Evolutionary conservation across 1,284 basidiomycete genomes (phyloP).

Genomic region (Chondrostereum purpureum): DNA sequence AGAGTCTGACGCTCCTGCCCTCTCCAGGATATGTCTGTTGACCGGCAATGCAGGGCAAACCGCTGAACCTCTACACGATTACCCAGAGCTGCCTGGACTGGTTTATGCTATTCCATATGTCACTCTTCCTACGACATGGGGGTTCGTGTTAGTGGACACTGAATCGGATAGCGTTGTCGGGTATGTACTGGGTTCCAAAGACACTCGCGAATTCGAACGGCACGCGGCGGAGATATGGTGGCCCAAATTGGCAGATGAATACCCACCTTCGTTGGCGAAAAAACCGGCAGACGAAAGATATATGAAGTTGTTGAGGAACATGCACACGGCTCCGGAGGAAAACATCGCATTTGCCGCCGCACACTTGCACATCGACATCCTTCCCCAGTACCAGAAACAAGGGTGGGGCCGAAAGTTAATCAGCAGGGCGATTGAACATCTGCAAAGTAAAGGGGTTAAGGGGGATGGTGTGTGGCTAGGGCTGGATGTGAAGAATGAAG

Average conservation of each 20-base stretch:
- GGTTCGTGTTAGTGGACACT: constrained; percentile 60
- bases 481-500: constrained; percentile 49
- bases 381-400: constrained; percentile 50
- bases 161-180: constrained; percentile 43
- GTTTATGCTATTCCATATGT: constrained; percentile 71
- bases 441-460: constrained; percentile 38
- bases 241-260: constrained; percentile 47
- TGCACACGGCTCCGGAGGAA: constrained; percentile 36
- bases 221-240: constrained; percentile 49
- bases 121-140: constrained; percentile 58
- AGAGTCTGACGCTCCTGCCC: constrained; percentile 42
- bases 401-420: constrained; percentile 62
- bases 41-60: constrained; percentile 66
- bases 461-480: constrained; percentile 52
- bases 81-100: constrained; percentile 58
- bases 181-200: constrained; percentile 53
- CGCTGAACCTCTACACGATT: constrained; percentile 54
- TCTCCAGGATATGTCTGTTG: constrained; percentile 67
- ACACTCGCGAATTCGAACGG: constrained; percentile 52
- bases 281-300: constrained; percentile 46
- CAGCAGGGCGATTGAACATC: constrained; percentile 38
- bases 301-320: constrained; percentile 42
- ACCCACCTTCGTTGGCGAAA: constrained; percentile 31
- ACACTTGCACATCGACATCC: constrained; percentile 63
- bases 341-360: constrained; percentile 52